Base-by-base conservation (phyloP, 2,329 filamentous ascomycete species). In the Trichoderma pleuroti region DNA sequence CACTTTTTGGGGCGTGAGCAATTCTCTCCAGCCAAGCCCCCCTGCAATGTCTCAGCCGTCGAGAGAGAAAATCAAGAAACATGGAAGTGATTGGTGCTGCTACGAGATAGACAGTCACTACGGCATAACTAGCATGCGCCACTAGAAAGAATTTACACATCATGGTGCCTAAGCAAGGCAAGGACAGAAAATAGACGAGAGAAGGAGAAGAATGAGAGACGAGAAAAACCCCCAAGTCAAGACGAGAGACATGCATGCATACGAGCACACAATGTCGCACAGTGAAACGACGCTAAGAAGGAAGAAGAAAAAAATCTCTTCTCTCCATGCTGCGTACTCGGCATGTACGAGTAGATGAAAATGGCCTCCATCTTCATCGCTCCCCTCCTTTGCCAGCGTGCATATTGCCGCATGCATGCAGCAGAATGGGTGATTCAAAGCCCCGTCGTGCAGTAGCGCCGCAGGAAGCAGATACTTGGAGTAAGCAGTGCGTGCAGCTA, bases 401-500 rank as follows among this genome's bases (percentile, higher is more conserved):
- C 63, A 26, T 34, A 34, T 56, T 56, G 52, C 52, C 54, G 64
- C 49, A 24, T 52, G 56, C 66, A 60, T 68, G 65, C 65, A 39
- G 32, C 54, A 60, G 49, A 60, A 46, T 42, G 54, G 54, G 66
- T 68, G 66, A 68, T 61, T 68, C 39, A 46, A 61, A 61, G 28
- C 56, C 39, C 30, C 56, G 39, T 52, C 66, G 56, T 68, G 66
- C 66, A 68, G 66, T 68, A 68, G 66, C 39, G 36, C 30, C 24
- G 56, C 56, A 34, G 56, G 54, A 60, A 60, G 64, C 26, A 57
- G 54, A 30, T 59, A 28, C 28, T 52, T 42, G 24, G 28, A 61
- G 59, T 68, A 60, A 68, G 54, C 54, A 52, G 66, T 68, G 56
- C 56, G 65, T 52, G 56, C 66, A 61, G 56, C 66, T 61, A 61